Evolutionary conservation across 2,329 filamentous ascomycete species (phyloP), one percentile per base, ranked within the genome.

Genomic region (Venturia carpophila): DNA sequence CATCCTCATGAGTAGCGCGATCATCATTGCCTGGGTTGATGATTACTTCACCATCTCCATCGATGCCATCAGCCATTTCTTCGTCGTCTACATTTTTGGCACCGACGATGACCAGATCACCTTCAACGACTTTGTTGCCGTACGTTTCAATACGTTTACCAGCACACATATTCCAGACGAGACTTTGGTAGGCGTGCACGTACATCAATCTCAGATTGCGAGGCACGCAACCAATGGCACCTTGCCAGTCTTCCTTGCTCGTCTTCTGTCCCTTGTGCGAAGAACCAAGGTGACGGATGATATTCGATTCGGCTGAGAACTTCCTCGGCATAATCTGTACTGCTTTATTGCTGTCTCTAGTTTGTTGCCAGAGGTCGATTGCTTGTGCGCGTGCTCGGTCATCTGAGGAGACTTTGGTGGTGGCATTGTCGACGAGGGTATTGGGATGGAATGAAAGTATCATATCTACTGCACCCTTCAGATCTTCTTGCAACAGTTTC

Each of bases 141-240:
- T 89, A 88, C 2, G 84, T 78, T 52, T 86, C 84, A 88, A 91
- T 96, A 60, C 94, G 88, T 70, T 88, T 86, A 69, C 90, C 91
- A 1, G 86, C 90, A 15, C 86, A 90, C 69, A 86, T 84, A 77
- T 99, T 99, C 93, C 93, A 99, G 10, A 99, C 87, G 45, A 92
- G 84, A 6, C 90, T 96, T 75, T 99, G 94, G 76, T 97, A 97
- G 5, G 94, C 93, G 75, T 99, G 94, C 19, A 96, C 87, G 73
- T 97, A 99, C 89, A 99, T 97, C 66, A 91, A 84, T 55, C 92
- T 85, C 70, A 97, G 80, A 61, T 90, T 91, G 21, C 92, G 84
- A 30, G 89, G 89, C 68, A 99, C 92, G 64, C 84, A 83, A 72
- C 88, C 84, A 63, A 99, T 77, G 0, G 94, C 91, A 30, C 92